Base-by-base conservation (phyloP, 2,329 filamentous ascomycete species). In the Domatiomyces catenatus region DNA sequence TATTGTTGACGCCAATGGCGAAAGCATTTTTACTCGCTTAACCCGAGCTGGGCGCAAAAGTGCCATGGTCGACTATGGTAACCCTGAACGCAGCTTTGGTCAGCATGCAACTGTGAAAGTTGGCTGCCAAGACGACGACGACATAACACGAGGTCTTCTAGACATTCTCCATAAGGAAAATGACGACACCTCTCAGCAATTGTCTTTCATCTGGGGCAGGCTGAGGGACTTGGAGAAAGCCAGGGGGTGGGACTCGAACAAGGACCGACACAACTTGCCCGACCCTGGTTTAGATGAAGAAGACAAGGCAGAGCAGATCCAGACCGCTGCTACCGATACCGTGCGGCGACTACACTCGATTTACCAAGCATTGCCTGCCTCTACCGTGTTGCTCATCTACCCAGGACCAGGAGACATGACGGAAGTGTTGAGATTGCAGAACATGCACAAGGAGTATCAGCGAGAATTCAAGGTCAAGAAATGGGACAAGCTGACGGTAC, bases 11-110 rank as follows among this genome's bases (percentile, higher is more conserved):
- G 75, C 80, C 1, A 81, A 81, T 45, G 82, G 81, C 42, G 92
- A 98, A 68, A 90, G 87, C 58, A 80, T 98, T 47, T 98, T 96
- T 72, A 84, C 83, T 58, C 80, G 90, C 8, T 74, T 98, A 3
- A 77, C 75, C 2, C 75, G 81, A 44, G 72, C 79, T 15, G 60
- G 52, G 8, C 59, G 62, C 42, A 69, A 68, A 0, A 71, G 71
- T 2, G 80, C 80, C 12, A 74, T 93, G 28, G 76, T 96, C 19
- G 92, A 98, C 67, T 94, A 90, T 84, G 90, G 89, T 48, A 83
- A 88, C 53, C 84, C 86, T 12, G 75, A 75, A 55, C 72, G 75
- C 49, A 77, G 77, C 4, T 75, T 77, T 52, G 79, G 78, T 15
- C 67, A 71, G 17, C 71, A 75, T 50, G 79, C 78, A 2, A 71